These are phyloP conservation scores for Arthroderma sp. DNA, from an alignment of 2,329 filamentous ascomycete genomes.

Conservation along the genomic window DNA sequence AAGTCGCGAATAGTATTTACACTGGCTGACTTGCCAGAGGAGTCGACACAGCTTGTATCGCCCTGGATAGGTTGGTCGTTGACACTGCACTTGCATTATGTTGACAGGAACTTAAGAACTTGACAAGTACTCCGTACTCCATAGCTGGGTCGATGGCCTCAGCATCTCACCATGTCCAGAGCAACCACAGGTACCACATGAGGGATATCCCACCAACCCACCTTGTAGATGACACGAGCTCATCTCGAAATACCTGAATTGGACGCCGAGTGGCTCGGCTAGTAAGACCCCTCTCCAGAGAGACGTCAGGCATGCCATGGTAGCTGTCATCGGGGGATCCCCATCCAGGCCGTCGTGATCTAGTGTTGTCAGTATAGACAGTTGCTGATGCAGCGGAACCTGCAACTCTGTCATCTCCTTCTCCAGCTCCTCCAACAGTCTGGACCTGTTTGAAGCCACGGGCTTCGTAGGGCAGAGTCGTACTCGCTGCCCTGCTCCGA, in stretches of 20 bases:
- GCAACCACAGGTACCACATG: slow-evolving; percentile 54
- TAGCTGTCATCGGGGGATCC: slow-evolving; percentile 13
- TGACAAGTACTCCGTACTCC: no score
- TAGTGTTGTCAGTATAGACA: slow-evolving; percentile 29
- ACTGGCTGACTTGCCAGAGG: not conserved
- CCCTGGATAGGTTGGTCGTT: not conserved
- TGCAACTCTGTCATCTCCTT: slow-evolving; percentile 4
- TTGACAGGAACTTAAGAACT: not conserved
- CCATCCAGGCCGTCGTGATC: slow-evolving; percentile 23
- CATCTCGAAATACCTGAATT: slow-evolving; percentile 41
- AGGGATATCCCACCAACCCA: slow-evolving; percentile 53
- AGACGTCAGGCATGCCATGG: not conserved
- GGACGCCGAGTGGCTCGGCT: slow-evolving; percentile 18
- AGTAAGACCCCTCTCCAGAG: slow-evolving; percentile 1
- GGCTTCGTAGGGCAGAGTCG: slow-evolving; percentile 4
- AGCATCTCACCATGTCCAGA: slow-evolving; percentile 45
- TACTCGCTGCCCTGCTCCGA: not conserved
- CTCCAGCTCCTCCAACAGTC: slow-evolving; percentile 4
- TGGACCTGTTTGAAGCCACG: slow-evolving; percentile 9
- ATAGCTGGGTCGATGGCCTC: not conserved
- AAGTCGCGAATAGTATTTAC: not conserved
- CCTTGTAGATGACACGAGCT: slow-evolving; percentile 51
- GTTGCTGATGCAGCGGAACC: not conserved
- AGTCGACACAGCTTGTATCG: not conserved
- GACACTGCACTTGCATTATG: not conserved